Evolutionary conservation across 768 basidiomycete genomes (phyloP).

Genomic region (Lactarius indigo): DNA sequence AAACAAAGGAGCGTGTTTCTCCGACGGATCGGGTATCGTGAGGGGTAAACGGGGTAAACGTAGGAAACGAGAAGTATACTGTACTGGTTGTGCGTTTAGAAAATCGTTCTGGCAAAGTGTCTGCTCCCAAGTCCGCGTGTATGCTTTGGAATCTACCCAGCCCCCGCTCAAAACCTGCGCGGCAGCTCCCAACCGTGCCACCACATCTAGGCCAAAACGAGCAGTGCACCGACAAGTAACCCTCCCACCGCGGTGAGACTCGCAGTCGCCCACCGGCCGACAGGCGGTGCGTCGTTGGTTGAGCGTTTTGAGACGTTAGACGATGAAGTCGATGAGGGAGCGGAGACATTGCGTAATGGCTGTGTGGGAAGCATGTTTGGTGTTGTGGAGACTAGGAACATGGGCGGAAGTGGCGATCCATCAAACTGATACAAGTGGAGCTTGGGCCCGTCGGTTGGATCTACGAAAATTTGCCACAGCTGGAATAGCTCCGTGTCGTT

Average conservation of each 20-base stretch:
- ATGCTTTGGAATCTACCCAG: slow-evolving; percentile 8
- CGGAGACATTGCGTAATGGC: slow-evolving; percentile 48
- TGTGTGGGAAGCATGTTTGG: slow-evolving; percentile 87
- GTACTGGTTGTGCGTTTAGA: slow-evolving; percentile 9
- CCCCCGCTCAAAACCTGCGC: slow-evolving; percentile 5
- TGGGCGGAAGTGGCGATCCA: slow-evolving; percentile 69
- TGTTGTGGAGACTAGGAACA: slow-evolving; percentile 59
- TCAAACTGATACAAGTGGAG: slow-evolving; percentile 79
- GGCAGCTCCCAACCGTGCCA: not conserved
- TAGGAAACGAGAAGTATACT: slow-evolving; percentile 1
- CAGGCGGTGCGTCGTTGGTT: not conserved
- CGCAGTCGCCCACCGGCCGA: slow-evolving; percentile 6
- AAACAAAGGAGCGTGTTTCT: slow-evolving; percentile 22
- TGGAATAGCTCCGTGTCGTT: slow-evolving; percentile 66
- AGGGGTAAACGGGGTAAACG: slow-evolving; percentile 3
- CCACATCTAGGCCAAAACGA: not conserved
- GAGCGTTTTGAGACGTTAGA: not conserved
- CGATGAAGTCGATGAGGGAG: not conserved
- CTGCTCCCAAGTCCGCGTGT: slow-evolving; percentile 19
- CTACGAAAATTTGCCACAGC: slow-evolving; percentile 70
- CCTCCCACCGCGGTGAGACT: not conserved
- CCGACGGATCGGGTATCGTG: slow-evolving; percentile 17
- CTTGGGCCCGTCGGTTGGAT: slow-evolving; percentile 56
- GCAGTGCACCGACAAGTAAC: slow-evolving; percentile 9
- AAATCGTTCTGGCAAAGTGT: slow-evolving; percentile 7